Base-by-base conservation (phyloP, 2,329 filamentous ascomycete species). In the Helicocarpus griseus region DNA sequence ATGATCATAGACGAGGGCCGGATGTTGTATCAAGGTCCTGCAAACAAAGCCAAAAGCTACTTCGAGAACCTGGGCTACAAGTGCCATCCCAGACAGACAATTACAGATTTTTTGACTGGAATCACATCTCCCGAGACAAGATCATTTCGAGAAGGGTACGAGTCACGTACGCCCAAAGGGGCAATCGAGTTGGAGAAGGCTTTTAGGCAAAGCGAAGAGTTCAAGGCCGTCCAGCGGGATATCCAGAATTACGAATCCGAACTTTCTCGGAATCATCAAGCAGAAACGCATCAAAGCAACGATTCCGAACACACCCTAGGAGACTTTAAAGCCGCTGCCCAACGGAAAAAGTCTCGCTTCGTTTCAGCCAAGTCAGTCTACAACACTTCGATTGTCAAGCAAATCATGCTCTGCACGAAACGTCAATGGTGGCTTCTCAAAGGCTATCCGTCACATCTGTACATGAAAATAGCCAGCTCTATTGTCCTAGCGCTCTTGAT, bases 361-460 rank as follows among this genome's bases (percentile, higher is more conserved):
- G 80, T 82, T 0, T 73, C 75, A 2, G 77, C 85, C 58, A 83
- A 82, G 51, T 86, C 82, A 5, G 79, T 81, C 14, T 91, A 87
- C 65, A 89, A 85, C 0, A 80, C 89, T 50, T 85, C 82, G 8
- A 84, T 89, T 59, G 70, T 77, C 47, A 76, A 79, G 2, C 87
- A 91, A 65, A 80, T 90, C 1, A 54, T 60, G 2, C 50, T 67
- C n/a, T 68, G 65, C 48, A 83, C 81, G 0, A 75, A 80, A 56
- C 78, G 87, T 22, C 85, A 90, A 64, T 79, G 86, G 50, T 88
- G 85, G 83, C 77, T 91, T 38, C 78, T 88, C 28, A 77, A 78
- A 57, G 86, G 86, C 17, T 85, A 93, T 63, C 80, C 75, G 51
- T 78, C 79, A 1, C 83, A 85, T 0, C 70, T 90, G 0, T 82